Conservation (phyloP, 1,284 basidiomycete genomes). For the Ganoderma leucocontextum region DNA sequence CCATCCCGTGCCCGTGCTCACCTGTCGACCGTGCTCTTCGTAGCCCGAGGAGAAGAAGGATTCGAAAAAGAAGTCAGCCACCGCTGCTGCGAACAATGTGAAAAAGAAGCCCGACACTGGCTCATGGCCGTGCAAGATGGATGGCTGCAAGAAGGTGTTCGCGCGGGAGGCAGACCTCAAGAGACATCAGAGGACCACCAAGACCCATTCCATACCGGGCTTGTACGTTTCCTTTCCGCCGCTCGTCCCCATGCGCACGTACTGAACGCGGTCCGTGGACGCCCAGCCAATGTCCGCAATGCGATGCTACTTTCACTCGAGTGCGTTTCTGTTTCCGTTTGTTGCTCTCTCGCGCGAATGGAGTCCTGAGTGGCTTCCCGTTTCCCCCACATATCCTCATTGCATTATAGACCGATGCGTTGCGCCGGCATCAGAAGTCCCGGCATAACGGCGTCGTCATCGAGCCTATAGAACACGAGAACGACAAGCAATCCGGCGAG, state of each 20-base stretch:
- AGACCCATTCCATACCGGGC: constrained; percentile 71
- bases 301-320: constrained; percentile 78
- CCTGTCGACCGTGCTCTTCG: constrained; percentile 22
- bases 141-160: constrained; percentile 80
- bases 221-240: constrained; percentile 57
- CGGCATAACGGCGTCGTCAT: constrained; percentile 76
- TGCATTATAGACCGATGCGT: constrained; percentile 44
- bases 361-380: background rate
- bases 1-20: constrained; percentile 24
- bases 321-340: constrained; percentile 50
- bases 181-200: constrained; percentile 79
- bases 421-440: constrained; percentile 54
- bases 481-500: constrained; percentile 41
- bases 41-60: constrained; percentile 60
- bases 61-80: constrained; percentile 45
- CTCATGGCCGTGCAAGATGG: constrained; percentile 79
- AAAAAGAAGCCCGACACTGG: constrained; percentile 60
- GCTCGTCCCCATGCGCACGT: background rate
- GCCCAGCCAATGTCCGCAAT: constrained; percentile 73
- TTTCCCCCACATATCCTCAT: constrained; percentile 3
- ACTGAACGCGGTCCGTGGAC: constrained; percentile 21
- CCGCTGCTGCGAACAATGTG: constrained; percentile 36
- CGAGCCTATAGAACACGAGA: constrained; percentile 52
- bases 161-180: constrained; percentile 81
- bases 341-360: background rate